Evolutionary conservation across 2,329 filamentous ascomycete species (phyloP).

Genomic region (Botrytis porri): DNA sequence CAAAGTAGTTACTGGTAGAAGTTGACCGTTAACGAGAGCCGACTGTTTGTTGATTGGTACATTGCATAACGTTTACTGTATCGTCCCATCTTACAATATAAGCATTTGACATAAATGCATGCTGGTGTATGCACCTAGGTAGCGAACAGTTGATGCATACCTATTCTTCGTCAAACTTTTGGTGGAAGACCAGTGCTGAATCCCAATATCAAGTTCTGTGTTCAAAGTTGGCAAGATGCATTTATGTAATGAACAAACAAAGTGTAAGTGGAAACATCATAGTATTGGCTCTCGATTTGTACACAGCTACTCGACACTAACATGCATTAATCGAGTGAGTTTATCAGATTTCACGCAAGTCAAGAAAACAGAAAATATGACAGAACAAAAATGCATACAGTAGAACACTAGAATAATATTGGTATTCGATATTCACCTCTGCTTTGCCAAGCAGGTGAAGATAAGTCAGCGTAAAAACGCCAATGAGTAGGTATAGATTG

Average conservation of each 20-base stretch:
- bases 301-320: background rate
- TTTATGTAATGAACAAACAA: background rate
- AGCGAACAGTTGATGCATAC: background rate
- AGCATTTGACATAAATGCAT: background rate
- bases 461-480: slow-evolving; percentile 12
- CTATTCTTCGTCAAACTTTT: background rate
- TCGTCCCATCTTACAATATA: background rate
- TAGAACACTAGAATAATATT: slow-evolving; percentile 1
- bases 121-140: background rate
- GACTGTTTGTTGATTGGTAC: background rate
- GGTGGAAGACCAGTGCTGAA: background rate
- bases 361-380: background rate
- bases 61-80: background rate
- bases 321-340: background rate
- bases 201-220: background rate
- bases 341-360: background rate
- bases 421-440: slow-evolving; percentile 10
- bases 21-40: background rate
- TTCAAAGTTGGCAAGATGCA: background rate
- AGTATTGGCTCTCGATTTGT: background rate
- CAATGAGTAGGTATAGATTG: slow-evolving; percentile 13
- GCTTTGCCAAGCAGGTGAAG: background rate
- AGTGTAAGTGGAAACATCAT: background rate
- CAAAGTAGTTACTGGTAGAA: background rate
- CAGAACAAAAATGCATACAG: background rate